phyloP scores from a whole-genome alignment of 192 early-diverging fungal species.

The Paraglomus brasilianum region DNA sequence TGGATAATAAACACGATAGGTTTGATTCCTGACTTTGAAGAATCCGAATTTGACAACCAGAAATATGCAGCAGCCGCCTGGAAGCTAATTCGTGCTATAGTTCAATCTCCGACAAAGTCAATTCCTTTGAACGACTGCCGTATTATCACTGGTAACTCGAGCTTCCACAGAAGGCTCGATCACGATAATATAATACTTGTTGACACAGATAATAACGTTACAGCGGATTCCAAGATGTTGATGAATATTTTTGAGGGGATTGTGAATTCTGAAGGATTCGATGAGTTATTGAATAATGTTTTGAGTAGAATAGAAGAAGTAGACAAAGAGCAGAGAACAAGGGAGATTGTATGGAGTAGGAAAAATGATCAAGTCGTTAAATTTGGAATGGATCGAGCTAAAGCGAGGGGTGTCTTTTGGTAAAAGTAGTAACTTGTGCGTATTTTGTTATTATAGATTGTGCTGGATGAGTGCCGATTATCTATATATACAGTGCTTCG shows the following conservation, averaged over 20 bases:
- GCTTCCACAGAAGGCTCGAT: slow-evolving; percentile 14
- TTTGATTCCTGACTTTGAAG: slow-evolving; percentile 28
- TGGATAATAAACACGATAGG: slow-evolving; percentile 21
- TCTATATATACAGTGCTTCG: too few species aligned
- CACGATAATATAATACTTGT: slow-evolving; percentile 27
- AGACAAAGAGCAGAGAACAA: slow-evolving; percentile 29
- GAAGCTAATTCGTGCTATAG: slow-evolving; percentile 19
- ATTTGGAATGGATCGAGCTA: too few species aligned
- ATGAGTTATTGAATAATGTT: slow-evolving; percentile 22
- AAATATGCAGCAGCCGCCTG: slow-evolving; percentile 29
- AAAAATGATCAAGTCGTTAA: slow-evolving; percentile 29
- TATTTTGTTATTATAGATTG: too few species aligned
- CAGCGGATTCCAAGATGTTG: slow-evolving; percentile 28
- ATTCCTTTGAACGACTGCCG: slow-evolving; percentile 11
- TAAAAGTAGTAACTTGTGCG: too few species aligned
- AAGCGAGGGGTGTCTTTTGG: too few species aligned
- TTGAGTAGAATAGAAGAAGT: slow-evolving; percentile 26
- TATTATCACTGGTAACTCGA: slow-evolving; percentile 19
- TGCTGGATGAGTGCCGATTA: too few species aligned
- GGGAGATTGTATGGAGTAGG: slow-evolving; percentile 27
- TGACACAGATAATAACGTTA: slow-evolving; percentile 6
- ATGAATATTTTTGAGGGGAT: slow-evolving; percentile 12
- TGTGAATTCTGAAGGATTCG: slow-evolving; percentile 16
- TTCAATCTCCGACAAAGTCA: slow-evolving; percentile 1
- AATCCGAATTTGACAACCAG: slow-evolving; percentile 26